Percentiles rank a stretch among this genome's conserved stretches.
Evolutionary conservation across 106 monocot species (phyloP).

Genomic region (Posidonia australis): DNA sequence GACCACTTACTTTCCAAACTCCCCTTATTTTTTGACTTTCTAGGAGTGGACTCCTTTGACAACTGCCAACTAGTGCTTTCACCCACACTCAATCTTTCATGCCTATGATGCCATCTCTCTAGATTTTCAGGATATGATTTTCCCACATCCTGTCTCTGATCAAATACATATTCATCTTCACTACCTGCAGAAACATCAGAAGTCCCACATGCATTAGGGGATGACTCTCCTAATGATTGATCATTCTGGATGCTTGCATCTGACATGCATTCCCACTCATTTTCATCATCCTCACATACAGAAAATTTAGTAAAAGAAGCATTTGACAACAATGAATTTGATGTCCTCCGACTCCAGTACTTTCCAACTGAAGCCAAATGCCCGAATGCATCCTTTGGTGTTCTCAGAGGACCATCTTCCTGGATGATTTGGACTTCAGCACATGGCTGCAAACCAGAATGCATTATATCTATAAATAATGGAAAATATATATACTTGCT

Average conservation of each 20-base stretch:
- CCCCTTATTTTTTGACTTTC: conserved; percentile 10
- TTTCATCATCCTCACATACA: conserved; percentile 29
- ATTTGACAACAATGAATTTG: conserved; percentile 15
- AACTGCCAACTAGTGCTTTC: conserved; percentile 10
- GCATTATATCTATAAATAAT: neutral
- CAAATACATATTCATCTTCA: conserved; percentile 39
- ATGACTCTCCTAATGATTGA: conserved; percentile 35
- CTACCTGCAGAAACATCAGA: conserved; percentile 34
- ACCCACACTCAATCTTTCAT: conserved; percentile 10
- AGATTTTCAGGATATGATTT: conserved; percentile 10
- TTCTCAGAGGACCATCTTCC: conserved; percentile 78
- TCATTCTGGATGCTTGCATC: conserved; percentile 28
- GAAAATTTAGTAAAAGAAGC: conserved; percentile 15
- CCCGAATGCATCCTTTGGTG: conserved; percentile 76
- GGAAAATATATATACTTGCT: neutral
- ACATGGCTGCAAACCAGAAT: conserved; percentile 40
- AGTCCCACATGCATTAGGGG: conserved; percentile 25
- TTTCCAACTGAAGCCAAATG: conserved; percentile 48
- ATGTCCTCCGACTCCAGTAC: conserved; percentile 3
- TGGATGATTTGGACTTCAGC: conserved; percentile 85
- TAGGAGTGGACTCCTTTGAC: conserved; percentile 19
- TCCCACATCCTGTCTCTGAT: conserved; percentile 4
- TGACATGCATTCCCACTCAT: conserved; percentile 39
- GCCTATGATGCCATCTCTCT: conserved; percentile 2
- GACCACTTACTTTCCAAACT: neutral